Conservation (phyloP, 2,329 filamentous ascomycete genomes). For the Pezicula radicicola region DNA sequence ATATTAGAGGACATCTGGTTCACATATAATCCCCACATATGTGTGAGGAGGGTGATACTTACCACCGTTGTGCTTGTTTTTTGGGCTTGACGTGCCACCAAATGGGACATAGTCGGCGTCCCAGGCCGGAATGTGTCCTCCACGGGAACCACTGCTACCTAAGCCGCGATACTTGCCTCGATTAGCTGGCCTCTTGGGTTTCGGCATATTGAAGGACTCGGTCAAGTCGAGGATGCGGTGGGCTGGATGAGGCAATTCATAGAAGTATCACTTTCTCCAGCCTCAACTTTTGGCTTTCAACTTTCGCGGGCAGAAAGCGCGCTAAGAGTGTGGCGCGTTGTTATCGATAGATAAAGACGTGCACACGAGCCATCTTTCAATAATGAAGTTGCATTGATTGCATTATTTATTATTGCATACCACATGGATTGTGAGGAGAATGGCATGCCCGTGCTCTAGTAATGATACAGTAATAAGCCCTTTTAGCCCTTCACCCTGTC, state of each 20-base stretch:
- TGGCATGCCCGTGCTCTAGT: too few relatives aligned
- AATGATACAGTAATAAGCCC: too few relatives aligned
- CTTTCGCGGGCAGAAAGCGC: too few relatives aligned
- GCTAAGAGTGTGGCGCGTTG: too few relatives aligned
- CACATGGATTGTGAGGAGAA: too few relatives aligned
- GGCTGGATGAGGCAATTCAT: not conserved
- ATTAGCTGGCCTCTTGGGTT: constrained; percentile 9
- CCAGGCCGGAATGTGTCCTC: not conserved
- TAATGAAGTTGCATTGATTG: too few relatives aligned
- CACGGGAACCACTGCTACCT: constrained; percentile 1
- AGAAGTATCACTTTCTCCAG: not conserved
- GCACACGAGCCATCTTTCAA: too few relatives aligned
- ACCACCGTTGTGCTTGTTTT: constrained; percentile 14
- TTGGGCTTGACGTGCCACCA: constrained; percentile 11
- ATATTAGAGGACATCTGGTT: not conserved
- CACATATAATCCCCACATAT: not conserved
- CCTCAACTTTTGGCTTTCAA: too few relatives aligned
- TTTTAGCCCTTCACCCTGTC: too few relatives aligned
- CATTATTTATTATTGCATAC: too few relatives aligned
- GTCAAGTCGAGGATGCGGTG: not conserved
- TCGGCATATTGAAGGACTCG: constrained; percentile 13
- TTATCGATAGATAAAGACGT: too few relatives aligned
- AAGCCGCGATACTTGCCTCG: constrained; percentile 6
- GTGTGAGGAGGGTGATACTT: not conserved
- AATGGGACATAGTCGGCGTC: constrained; percentile 19